Base-by-base conservation (phyloP, 768 basidiomycete species). In the Leccinum obscurum region DNA sequence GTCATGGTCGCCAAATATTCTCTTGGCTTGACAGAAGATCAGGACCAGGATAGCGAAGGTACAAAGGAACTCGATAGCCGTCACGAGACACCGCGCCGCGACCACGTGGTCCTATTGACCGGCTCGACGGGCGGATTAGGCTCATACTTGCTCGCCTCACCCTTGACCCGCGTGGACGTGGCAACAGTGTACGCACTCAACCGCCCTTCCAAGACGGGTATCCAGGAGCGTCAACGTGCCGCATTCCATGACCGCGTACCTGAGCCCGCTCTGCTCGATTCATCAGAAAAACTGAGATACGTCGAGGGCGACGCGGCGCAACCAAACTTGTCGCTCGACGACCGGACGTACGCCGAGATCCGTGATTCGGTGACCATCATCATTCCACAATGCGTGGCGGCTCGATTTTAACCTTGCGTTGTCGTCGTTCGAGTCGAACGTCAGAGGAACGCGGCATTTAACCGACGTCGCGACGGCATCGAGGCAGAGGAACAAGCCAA, bases 371-470 rank as follows among this genome's bases (percentile, higher is more conserved):
- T 77, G 6, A 79, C 72, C 1, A 56, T 62, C 14, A 75, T 83
- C 59, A 74, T 81, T 26, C 11, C 80, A 82, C 56, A 78, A 76
- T 52, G 80, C 81, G 8, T 83, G 83, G 83, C 72, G 71, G 1
- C 70, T 84, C 24, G 80, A 84, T 66, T 82, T 85, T 70, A 82
- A 82, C 58, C 74, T 83, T 2, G 75, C 77, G 11, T 67, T 85
- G 32, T 69, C 76, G 0, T 83, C 82, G 3, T 85, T 85, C 56
- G 83, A 85, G 60, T 62, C 77, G 4, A 79, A 83, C 62, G 70
- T 86, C 35, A 70, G 68, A 20, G 80, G 80, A 26, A 80, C 78
- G 3, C 74, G 80, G 30, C n/a, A 52, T 28, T 26, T 52, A 55
- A 59, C 63, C 6, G 61, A 56, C 60, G 64, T 54, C 58, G 74